Conservation (phyloP, 2,329 filamentous ascomycete genomes). For the Coniochaeta pulveracea region DNA sequence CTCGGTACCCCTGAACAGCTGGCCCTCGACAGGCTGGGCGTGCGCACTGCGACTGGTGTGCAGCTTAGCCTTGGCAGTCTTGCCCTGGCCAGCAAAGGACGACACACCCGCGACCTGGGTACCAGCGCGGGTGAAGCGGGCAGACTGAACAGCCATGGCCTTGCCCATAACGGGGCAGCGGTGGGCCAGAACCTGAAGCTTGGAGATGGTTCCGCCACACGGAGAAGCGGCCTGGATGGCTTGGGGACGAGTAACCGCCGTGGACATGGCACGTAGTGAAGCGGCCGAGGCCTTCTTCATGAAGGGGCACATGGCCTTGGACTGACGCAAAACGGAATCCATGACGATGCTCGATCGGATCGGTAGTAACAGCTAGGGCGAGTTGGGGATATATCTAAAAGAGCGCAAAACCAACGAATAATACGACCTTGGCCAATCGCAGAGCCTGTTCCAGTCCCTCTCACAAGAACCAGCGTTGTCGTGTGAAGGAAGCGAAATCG, state of each 20-base stretch:
- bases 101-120: conserved; percentile 36
- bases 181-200: conserved; percentile 85
- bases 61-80: conserved; percentile 57
- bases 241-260: conserved; percentile 44
- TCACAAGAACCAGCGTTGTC: too few relatives aligned
- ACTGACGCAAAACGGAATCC: conserved; percentile 92
- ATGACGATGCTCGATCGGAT: conserved; percentile 36
- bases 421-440: background rate
- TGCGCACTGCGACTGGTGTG: conserved; percentile 72
- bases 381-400: background rate
- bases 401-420: background rate
- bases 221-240: conserved; percentile 53
- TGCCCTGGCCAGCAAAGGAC: conserved; percentile 36
- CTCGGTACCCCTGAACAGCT: conserved; percentile 12
- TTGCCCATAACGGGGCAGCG: conserved; percentile 99
- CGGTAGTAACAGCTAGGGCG: too few relatives aligned
- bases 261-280: conserved; percentile 81
- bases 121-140: conserved; percentile 34
- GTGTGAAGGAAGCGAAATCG: background rate
- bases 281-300: conserved; percentile 88
- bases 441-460: too few relatives aligned
- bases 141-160: conserved; percentile 78
- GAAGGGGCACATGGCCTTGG: conserved; percentile 94
- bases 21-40: conserved; percentile 56
- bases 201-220: conserved; percentile 90